A percentile compares a stretch with the other conserved stretches of the same genome.
Evolutionary conservation across 805 yeast species (phyloP).

Genomic region (Starmerella roubikii): DNA sequence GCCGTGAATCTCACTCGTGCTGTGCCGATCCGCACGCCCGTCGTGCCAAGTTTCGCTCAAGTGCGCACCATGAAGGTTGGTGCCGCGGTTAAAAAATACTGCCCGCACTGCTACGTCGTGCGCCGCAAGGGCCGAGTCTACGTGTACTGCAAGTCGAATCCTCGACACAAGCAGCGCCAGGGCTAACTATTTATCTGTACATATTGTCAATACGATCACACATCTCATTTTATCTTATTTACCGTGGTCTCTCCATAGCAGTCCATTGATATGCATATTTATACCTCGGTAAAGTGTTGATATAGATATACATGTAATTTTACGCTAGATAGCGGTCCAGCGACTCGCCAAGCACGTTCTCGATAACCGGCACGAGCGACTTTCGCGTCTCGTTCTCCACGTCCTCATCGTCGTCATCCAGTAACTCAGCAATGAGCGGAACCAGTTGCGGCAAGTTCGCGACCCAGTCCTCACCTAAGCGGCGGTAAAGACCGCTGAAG

Average conservation of each 20-base stretch:
- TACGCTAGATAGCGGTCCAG: constrained; percentile 40
- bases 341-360: constrained; percentile 87
- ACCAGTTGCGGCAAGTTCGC: constrained; percentile 82
- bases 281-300: too few species aligned
- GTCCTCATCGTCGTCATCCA: constrained; percentile 90
- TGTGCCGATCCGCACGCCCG: background rate
- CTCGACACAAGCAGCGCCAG: constrained; percentile 90
- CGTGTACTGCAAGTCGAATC: constrained; percentile 83
- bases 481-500: constrained; percentile 69
- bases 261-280: too few species aligned
- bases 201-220: background rate
- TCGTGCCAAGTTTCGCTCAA: constrained; percentile 3
- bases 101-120: constrained; percentile 81
- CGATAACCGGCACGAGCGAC: constrained; percentile 82
- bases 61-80: constrained; percentile 76
- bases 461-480: constrained; percentile 92
- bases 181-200: constrained; percentile 20
- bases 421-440: constrained; percentile 85
- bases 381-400: constrained; percentile 85
- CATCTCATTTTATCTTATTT: too few species aligned
- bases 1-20: background rate
- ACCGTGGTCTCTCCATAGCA: too few species aligned
- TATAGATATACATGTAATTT: too few species aligned
- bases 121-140: constrained; percentile 91
- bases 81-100: constrained; percentile 85